These are phyloP conservation scores for Chlorella sp. DNA, from an alignment of 139 green algal genomes.

Conservation along the genomic window DNA sequence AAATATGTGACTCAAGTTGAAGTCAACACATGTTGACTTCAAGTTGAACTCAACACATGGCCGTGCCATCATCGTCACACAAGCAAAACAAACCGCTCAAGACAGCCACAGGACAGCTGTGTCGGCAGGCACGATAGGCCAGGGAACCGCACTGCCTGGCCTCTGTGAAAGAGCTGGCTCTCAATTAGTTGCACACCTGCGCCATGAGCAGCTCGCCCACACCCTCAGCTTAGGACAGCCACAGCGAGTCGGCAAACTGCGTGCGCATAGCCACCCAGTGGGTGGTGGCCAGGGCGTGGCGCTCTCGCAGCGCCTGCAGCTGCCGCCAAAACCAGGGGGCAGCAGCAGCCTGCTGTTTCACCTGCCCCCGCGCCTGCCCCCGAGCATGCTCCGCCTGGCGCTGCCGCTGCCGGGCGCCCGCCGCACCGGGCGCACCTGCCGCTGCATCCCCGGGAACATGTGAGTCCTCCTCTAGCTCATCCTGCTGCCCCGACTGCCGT, in stretches of 20 bases:
- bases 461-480: background rate
- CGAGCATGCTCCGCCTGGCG: background rate
- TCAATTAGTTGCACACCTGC: background rate
- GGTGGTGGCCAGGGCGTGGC: background rate
- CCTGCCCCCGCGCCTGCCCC: background rate
- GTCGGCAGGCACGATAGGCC: too few species aligned
- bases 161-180: background rate
- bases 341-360: background rate
- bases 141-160: background rate
- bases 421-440: background rate
- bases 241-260: conserved; percentile 8
- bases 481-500: background rate
- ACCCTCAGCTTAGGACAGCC: conserved; percentile 4
- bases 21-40: too few species aligned
- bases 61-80: too few species aligned
- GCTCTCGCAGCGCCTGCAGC: background rate
- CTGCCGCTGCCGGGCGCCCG: background rate
- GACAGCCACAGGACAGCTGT: too few species aligned
- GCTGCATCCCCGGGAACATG: background rate
- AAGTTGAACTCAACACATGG: too few species aligned
- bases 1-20: too few species aligned
- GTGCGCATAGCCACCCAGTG: conserved; percentile 15
- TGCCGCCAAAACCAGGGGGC: background rate
- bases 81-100: too few species aligned
- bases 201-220: background rate